phyloP scores from a whole-genome alignment of 2,329 filamentous ascomycete species.

The Ophiostoma ulmi region DNA sequence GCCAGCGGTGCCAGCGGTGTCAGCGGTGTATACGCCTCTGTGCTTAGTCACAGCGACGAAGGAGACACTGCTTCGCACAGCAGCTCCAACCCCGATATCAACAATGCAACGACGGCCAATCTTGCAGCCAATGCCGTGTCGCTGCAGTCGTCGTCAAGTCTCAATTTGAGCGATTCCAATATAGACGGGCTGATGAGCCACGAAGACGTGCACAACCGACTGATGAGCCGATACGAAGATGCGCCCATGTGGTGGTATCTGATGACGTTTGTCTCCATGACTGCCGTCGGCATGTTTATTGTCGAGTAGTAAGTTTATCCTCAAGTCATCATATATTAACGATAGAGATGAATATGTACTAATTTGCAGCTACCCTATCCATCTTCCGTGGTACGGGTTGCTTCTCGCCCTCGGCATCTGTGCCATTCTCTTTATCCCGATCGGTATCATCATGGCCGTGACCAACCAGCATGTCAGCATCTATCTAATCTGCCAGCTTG shows the following conservation, averaged over 20 bases:
- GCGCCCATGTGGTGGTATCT: conserved; percentile 80
- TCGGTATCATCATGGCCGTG: conserved; percentile 88
- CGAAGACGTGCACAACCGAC: conserved; percentile 77
- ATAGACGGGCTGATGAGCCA: conserved; percentile 56
- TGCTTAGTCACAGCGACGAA: background rate
- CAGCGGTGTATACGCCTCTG: conserved; percentile 21
- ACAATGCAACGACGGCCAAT: conserved; percentile 20
- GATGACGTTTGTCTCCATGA: conserved; percentile 68
- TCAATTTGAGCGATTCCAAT: conserved; percentile 28
- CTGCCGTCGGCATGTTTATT: conserved; percentile 72
- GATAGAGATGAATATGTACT: background rate
- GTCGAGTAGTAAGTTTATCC: conserved; percentile 59
- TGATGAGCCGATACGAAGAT: conserved; percentile 79
- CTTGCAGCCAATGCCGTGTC: conserved; percentile 21
- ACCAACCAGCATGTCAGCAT: conserved; percentile 86
- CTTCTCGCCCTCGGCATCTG: conserved; percentile 73
- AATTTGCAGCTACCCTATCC: conserved; percentile 57
- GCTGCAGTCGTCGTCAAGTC: conserved; percentile 20
- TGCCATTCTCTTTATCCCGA: conserved; percentile 78
- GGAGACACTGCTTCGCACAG: conserved; percentile 20
- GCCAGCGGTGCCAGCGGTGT: background rate
- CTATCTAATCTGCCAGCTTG: conserved; percentile 79
- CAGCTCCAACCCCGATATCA: conserved; percentile 23
- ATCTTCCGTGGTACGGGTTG: conserved; percentile 82
- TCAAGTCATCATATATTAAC: background rate